Base-by-base conservation (phyloP, 495 filamentous ascomycete genomes). In the Lasiosphaeris hirsuta region DNA sequence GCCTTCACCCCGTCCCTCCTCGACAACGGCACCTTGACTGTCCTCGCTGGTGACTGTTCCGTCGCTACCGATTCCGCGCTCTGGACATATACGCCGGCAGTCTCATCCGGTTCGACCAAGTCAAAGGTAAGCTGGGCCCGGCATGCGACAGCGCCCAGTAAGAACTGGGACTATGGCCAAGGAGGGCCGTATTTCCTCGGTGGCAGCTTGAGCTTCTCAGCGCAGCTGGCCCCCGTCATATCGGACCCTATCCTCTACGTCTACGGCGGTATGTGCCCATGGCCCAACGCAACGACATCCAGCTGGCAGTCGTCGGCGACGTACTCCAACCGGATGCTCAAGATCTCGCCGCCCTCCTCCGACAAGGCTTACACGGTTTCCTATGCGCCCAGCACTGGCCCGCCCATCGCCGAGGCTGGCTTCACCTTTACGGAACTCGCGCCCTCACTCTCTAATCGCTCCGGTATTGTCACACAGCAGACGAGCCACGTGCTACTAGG, bases 261-360 rank as follows among this genome's bases (percentile, higher is more conserved):
- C 48, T 96, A 94, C 74, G 92, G 90, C 37, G 92, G 92, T 47
- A 94, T 96, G 92, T 96, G 92, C 64, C 89, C 90, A 0, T 77
- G 70, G 19, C 57, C 71, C 10, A 74, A 73, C 36, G 63, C 73
- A 3, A 74, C 52, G 0, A 58, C 61, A 4, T 67, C 74, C 7
- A 68, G 73, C 14, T 86, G 86, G 81, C 79, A 87, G 39, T 78
- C 81, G 11, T 65, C 78, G 0, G 90, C 89, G 0, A 79, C 81
- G 38, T 96, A 96, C 69, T 90, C 90, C 4, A 90, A 90, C 64
- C 72, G 74, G 9, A 89, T 93, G 87, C 71, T 89, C 45, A 75
- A 74, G 34, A 65, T 91, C 3, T 68, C 80, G 5, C 70, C 87
- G 3, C 62, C 74, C 6, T 68, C 73, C 7, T 46, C 65, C 14